Percentiles rank a stretch among this genome's conserved stretches.
phyloP scores from a whole-genome alignment of 805 yeast genomes.

The Spathaspora boniae region DNA sequence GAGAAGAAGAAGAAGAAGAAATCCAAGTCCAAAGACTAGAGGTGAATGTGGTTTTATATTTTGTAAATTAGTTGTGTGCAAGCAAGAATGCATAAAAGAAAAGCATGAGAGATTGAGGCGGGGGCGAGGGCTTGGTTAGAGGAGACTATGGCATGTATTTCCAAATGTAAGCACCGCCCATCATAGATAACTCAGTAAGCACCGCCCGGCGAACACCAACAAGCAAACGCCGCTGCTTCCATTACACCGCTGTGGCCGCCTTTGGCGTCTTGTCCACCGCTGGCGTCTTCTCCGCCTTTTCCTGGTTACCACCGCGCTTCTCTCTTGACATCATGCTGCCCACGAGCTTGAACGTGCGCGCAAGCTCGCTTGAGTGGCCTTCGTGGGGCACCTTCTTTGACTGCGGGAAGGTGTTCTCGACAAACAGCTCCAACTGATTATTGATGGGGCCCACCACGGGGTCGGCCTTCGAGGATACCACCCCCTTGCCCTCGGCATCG shows the following conservation, averaged over 20 bases:
- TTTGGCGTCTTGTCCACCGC: neutral
- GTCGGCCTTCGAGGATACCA: constrained; percentile 59
- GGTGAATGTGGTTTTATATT: neutral
- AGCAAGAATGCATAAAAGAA: constrained; percentile 1
- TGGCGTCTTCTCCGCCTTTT: constrained; percentile 1
- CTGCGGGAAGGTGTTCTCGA: constrained; percentile 45
- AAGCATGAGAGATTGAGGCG: too few relatives aligned
- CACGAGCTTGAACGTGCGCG: constrained; percentile 46
- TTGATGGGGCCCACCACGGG: constrained; percentile 63
- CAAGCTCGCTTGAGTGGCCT: constrained; percentile 52
- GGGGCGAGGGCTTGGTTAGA: too few relatives aligned
- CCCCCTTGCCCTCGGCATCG: constrained; percentile 60
- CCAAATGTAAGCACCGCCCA: too few relatives aligned
- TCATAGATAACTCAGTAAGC: too few relatives aligned
- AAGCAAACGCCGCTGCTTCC: neutral
- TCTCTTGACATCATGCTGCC: constrained; percentile 34
- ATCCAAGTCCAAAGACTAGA: constrained; percentile 38
- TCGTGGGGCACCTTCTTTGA: constrained; percentile 39
- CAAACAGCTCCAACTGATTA: constrained; percentile 43
- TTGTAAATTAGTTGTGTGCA: constrained; percentile 6
- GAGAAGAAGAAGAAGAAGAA: constrained; percentile 42
- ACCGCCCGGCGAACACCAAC: too few relatives aligned
- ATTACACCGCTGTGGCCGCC: too few relatives aligned
- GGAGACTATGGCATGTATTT: too few relatives aligned
- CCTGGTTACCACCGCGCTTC: constrained; percentile 3